Conservation (phyloP, 1,139 yeast species). For the Sugiyamaella castrensis region DNA sequence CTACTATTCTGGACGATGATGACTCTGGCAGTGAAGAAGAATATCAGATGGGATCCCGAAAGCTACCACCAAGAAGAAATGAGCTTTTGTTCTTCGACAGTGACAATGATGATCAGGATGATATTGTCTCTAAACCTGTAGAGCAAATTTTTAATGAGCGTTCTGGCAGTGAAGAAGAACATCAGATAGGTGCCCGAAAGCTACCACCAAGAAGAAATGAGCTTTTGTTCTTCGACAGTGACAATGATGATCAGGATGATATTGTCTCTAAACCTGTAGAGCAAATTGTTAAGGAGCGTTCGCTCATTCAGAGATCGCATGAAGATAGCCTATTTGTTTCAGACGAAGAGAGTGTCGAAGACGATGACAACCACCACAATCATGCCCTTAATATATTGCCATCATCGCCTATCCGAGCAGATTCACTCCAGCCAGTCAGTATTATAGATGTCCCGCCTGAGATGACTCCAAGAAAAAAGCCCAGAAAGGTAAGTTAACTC, state of each 20-base stretch:
- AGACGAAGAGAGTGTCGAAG: background rate
- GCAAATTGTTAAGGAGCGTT: too few species aligned
- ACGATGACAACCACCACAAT: too few species aligned
- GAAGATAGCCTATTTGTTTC: constrained; percentile 11
- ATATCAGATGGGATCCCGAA: background rate
- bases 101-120: constrained; percentile 1
- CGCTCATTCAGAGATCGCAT: too few species aligned
- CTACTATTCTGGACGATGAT: too few species aligned
- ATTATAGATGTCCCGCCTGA: too few species aligned
- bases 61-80: background rate
- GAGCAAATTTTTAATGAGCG: too few species aligned
- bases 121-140: too few species aligned
- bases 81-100: too few species aligned
- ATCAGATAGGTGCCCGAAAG: background rate
- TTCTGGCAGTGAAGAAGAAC: background rate
- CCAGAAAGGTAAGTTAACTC: constrained; percentile 5
- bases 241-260: constrained; percentile 3
- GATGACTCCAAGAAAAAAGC: background rate
- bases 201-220: background rate
- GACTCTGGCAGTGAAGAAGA: background rate
- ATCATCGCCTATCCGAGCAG: too few species aligned
- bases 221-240: background rate
- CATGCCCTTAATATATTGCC: too few species aligned
- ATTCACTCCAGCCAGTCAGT: too few species aligned
- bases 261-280: too few species aligned